phyloP scores from a whole-genome alignment of 768 basidiomycete genomes.

The Mycena latifolia region DNA sequence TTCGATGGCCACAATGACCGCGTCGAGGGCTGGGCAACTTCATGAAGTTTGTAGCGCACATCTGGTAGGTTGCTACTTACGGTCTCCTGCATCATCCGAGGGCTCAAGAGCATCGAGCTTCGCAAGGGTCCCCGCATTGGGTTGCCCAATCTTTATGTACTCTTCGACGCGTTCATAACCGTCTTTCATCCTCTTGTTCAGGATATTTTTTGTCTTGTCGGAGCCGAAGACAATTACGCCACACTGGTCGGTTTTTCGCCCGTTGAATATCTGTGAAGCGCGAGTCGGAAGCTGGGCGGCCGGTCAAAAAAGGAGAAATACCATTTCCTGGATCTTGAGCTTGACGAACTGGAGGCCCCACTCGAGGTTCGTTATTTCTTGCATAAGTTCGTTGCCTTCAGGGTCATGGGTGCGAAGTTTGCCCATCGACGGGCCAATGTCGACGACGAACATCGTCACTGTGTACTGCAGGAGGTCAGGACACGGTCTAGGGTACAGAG shows the following conservation, averaged over 20 bases:
- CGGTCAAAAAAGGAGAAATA: conserved; percentile 38
- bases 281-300: conserved; percentile 11
- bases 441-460: conserved; percentile 90
- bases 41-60: conserved; percentile 4
- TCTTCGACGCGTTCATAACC: conserved; percentile 83
- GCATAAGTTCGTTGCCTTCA: conserved; percentile 60
- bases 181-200: conserved; percentile 65
- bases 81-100: conserved; percentile 71
- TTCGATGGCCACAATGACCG: conserved; percentile 87
- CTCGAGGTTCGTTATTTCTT: conserved; percentile 82
- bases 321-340: conserved; percentile 94
- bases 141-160: conserved; percentile 76
- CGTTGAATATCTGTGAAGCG: conserved; percentile 81
- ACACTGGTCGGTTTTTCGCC: conserved; percentile 94
- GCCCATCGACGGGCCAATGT: conserved; percentile 90
- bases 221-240: conserved; percentile 92
- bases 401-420: conserved; percentile 67
- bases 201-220: conserved; percentile 77
- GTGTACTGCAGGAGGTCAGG: conserved; percentile 68
- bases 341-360: conserved; percentile 90
- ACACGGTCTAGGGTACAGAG: conserved; percentile 10
- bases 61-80: conserved; percentile 54
- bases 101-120: conserved; percentile 72
- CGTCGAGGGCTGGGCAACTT: conserved; percentile 77
- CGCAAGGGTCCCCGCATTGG: conserved; percentile 74